Base-by-base conservation (phyloP, 2,329 filamentous ascomycete genomes). In the Colletotrichum australisinense region DNA sequence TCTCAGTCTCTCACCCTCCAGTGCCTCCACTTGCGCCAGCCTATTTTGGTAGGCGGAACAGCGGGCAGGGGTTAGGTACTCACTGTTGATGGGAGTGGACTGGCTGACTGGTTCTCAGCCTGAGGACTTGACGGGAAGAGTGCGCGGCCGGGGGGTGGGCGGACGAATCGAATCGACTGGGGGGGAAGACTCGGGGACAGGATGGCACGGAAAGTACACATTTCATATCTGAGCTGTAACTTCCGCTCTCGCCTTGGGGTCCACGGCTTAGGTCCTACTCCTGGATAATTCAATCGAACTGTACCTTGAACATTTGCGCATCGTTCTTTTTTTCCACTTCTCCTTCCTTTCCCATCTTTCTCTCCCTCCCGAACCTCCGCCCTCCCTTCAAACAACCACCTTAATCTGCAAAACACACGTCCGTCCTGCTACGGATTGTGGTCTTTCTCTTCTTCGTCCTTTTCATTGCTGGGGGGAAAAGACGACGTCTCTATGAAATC, bases 401-500 rank as follows among this genome's bases (percentile, higher is more conserved):
- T 26, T 58, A 52, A 32, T 56, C 24, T 46, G 35, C 35, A 62
- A 46, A 35, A 35, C n/a, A 35, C 32, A 22, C 30, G 32, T 62
- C 46, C 46, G 22, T 63, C 22, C 22, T 63, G 22, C 52, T 57
- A 52, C 52, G 16, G 19, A 52, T 57, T 30, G n/a, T 35, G 28
- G 22, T 22, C 35, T 42, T 53, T 19, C 14, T 24, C 24, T 28
- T 56, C 22, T 19, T 32, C 38, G 24, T 19, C n/a, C 7, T 32
- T 26, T 57, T 56, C 30, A 59, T 46, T 6, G 12, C 9, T 12
- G 24, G 12, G 55, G 49, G 57, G 30, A 32, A 52, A 69, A 63
- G 49, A 60, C 35, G 38, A 53, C 35, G 38, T 22, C 46, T 58
- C 64, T 63, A 75, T 75, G 65, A 60, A 42, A 69, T 52, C 62